These are phyloP conservation scores for Pseudonitzschia delicatissima DNA, from an alignment of 108 stramenopile genomes.

Conservation along the genomic window DNA sequence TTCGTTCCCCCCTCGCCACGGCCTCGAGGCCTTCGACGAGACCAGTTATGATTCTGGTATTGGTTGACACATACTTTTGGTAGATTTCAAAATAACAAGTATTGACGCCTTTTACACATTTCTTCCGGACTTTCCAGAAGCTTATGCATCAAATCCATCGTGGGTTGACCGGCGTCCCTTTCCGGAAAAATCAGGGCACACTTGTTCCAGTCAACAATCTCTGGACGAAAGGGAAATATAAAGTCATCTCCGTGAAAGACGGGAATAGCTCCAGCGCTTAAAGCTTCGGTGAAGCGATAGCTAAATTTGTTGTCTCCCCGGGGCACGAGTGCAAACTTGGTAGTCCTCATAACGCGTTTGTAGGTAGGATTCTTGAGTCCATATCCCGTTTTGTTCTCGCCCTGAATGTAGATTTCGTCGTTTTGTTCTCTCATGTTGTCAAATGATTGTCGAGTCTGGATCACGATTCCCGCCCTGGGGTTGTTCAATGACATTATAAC, in stretches of 20 bases:
- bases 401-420: slow-evolving; percentile 4
- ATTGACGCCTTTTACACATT: slow-evolving; percentile 13
- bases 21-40: too few species aligned
- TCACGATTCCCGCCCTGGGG: too few species aligned
- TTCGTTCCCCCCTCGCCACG: too few species aligned
- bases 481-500: slow-evolving; percentile 16
- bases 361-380: not conserved
- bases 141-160: slow-evolving; percentile 20
- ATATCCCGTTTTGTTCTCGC: too few species aligned
- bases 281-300: slow-evolving; percentile 43
- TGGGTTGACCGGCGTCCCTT: slow-evolving; percentile 10
- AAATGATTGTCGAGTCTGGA: not conserved
- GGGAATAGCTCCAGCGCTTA: slow-evolving; percentile 46
- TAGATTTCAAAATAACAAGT: slow-evolving; percentile 19
- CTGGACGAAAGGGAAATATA: slow-evolving; percentile 33
- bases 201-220: slow-evolving; percentile 32
- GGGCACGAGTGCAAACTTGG: slow-evolving; percentile 30
- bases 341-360: slow-evolving; percentile 12
- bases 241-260: slow-evolving; percentile 35
- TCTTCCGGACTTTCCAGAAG: not conserved
- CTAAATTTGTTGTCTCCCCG: slow-evolving; percentile 49
- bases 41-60: not conserved
- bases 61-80: slow-evolving; percentile 16
- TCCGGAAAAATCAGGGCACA: slow-evolving; percentile 36
- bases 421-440: not conserved